Conservation (phyloP, 2,329 filamentous ascomycete species). For the Phialophora chinensis region DNA sequence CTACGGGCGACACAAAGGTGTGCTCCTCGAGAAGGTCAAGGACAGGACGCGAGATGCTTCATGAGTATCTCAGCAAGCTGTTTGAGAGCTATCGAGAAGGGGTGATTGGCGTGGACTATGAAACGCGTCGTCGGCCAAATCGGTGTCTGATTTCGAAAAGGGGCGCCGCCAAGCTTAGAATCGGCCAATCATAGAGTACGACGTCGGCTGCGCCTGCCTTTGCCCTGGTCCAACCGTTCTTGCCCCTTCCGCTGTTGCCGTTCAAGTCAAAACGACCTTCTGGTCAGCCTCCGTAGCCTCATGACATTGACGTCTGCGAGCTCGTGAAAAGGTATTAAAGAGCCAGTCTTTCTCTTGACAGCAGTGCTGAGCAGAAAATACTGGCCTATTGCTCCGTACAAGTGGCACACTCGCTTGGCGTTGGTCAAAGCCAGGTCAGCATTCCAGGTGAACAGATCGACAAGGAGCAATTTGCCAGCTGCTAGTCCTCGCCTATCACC, state of each 20-base stretch:
- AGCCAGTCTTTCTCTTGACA: neutral
- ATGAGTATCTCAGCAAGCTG: slow-evolving; percentile 2
- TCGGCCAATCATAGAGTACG: slow-evolving; percentile 17
- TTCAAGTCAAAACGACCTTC: slow-evolving; percentile 1
- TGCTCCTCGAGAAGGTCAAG: slow-evolving; percentile 38
- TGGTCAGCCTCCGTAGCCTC: neutral
- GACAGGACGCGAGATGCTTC: slow-evolving; percentile 20
- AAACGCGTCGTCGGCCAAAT: slow-evolving; percentile 26
- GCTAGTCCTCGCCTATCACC: neutral
- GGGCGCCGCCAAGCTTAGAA: slow-evolving; percentile 16
- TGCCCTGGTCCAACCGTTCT: slow-evolving; percentile 1
- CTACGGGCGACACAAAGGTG: slow-evolving; percentile 29
- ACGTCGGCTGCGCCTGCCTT: neutral
- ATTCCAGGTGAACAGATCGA: neutral
- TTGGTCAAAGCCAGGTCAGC: neutral
- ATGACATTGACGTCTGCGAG: neutral
- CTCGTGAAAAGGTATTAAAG: neutral
- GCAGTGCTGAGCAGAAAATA: neutral
- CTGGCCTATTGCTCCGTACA: too few species aligned
- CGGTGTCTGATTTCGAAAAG: slow-evolving; percentile 26
- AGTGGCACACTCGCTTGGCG: too few species aligned
- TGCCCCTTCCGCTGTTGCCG: neutral
- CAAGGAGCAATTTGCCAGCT: neutral
- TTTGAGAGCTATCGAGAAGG: slow-evolving; percentile 8
- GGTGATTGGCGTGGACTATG: slow-evolving; percentile 14